These are phyloP conservation scores for Leccinum variabile DNA, from an alignment of 1,284 basidiomycete genomes.

Conservation along the genomic window DNA sequence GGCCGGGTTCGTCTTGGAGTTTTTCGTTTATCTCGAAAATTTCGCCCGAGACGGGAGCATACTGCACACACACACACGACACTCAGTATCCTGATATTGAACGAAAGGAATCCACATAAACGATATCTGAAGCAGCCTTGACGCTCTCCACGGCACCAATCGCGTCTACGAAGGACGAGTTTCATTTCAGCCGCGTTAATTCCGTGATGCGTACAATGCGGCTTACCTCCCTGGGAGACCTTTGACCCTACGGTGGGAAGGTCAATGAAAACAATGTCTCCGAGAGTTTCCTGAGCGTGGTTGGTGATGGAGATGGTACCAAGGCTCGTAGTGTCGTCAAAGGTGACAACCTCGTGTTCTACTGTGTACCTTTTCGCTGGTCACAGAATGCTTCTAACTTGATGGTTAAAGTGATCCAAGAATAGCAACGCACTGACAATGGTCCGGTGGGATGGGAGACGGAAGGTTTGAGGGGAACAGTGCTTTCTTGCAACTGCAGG, in stretches of 20 bases:
- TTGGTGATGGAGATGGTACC: slow-evolving; percentile 91
- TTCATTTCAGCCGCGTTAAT: slow-evolving; percentile 9
- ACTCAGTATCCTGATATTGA: slow-evolving; percentile 11
- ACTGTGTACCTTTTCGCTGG: slow-evolving; percentile 81
- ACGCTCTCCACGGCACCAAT: slow-evolving; percentile 98
- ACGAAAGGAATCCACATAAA: slow-evolving; percentile 39
- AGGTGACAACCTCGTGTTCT: slow-evolving; percentile 90
- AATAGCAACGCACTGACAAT: slow-evolving; percentile 31
- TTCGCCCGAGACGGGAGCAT: slow-evolving; percentile 88
- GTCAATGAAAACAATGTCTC: slow-evolving; percentile 98
- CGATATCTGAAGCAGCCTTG: slow-evolving; percentile 96
- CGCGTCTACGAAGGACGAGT: slow-evolving; percentile 54
- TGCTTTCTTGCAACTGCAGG: background rate
- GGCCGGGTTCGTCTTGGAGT: slow-evolving; percentile 69
- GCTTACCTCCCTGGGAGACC: slow-evolving; percentile 78
- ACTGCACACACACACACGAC: slow-evolving; percentile 46
- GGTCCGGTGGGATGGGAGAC: slow-evolving; percentile 24
- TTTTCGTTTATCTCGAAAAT: slow-evolving; percentile 80
- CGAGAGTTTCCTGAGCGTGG: slow-evolving; percentile 86
- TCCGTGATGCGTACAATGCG: slow-evolving; percentile 1
- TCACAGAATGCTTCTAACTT: slow-evolving; percentile 1
- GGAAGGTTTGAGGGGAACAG: background rate
- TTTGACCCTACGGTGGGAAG: slow-evolving; percentile 73
- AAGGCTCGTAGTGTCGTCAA: slow-evolving; percentile 77
- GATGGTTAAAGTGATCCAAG: background rate